phyloP scores from a whole-genome alignment of 805 yeast genomes.

The Nakazawaea ernobii region DNA sequence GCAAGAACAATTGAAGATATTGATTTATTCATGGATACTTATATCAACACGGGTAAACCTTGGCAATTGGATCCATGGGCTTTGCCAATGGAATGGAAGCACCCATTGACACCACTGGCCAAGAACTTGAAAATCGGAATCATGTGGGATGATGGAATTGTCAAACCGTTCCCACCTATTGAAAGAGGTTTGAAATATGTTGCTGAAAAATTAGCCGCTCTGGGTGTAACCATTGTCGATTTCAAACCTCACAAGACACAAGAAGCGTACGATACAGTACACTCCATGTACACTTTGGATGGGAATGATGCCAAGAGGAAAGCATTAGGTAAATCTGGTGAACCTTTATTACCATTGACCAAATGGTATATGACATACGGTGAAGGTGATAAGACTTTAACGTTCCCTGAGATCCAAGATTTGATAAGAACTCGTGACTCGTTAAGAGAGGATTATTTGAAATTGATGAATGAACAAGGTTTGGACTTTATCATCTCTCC shows the following conservation, averaged over 20 bases:
- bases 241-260: constrained; percentile 55
- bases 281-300: constrained; percentile 55
- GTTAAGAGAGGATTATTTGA: constrained; percentile 51
- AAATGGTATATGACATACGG: constrained; percentile 57
- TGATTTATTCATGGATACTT: constrained; percentile 60
- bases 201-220: constrained; percentile 46
- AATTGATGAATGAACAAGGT: constrained; percentile 44
- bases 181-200: constrained; percentile 49
- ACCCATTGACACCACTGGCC: constrained; percentile 33
- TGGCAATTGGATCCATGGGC: constrained; percentile 46
- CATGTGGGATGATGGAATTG: constrained; percentile 58
- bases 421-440: constrained; percentile 51
- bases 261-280: constrained; percentile 54
- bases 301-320: constrained; percentile 56
- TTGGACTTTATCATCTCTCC: constrained; percentile 68
- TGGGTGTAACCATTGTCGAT: constrained; percentile 52
- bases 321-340: constrained; percentile 55
- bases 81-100: constrained; percentile 49
- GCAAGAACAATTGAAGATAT: constrained; percentile 60
- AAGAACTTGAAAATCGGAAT: constrained; percentile 51
- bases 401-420: constrained; percentile 48
- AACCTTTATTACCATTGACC: constrained; percentile 60
- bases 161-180: constrained; percentile 64
- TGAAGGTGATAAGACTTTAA: constrained; percentile 42
- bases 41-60: constrained; percentile 58